Percentiles rank a stretch among this genome's conserved stretches.
phyloP scores from a whole-genome alignment of 768 basidiomycete genomes.

The Lentinula sp. region DNA sequence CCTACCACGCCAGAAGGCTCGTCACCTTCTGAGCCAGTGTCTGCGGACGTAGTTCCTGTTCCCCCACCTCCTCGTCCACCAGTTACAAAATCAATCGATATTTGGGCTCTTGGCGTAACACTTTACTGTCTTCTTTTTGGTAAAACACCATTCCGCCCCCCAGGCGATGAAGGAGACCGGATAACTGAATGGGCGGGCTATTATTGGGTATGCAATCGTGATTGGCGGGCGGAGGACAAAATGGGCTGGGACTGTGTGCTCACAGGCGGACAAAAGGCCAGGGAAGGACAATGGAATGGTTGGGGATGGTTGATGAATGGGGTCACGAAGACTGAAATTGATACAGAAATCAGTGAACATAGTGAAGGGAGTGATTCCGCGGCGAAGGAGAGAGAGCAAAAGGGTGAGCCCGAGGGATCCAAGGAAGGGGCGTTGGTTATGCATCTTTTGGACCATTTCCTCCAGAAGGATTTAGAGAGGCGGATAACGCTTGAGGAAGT shows the following conservation, averaged over 20 bases:
- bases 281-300: slow-evolving; percentile 12
- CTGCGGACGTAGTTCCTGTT: neutral
- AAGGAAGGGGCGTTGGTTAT: slow-evolving; percentile 51
- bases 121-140: slow-evolving; percentile 93
- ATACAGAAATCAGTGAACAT: neutral
- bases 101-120: slow-evolving; percentile 97
- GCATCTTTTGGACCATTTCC: slow-evolving; percentile 63
- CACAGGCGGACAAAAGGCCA: slow-evolving; percentile 57
- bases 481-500: slow-evolving; percentile 77
- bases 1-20: neutral
- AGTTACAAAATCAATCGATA: slow-evolving; percentile 91
- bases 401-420: neutral
- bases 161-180: slow-evolving; percentile 15
- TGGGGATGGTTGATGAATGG: slow-evolving; percentile 27
- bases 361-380: neutral
- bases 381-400: neutral
- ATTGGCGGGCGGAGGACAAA: slow-evolving; percentile 58
- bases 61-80: slow-evolving; percentile 34
- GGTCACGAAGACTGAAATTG: neutral
- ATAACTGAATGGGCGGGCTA: slow-evolving; percentile 65
- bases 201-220: slow-evolving; percentile 67
- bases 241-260: slow-evolving; percentile 70
- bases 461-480: slow-evolving; percentile 73
- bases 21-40: slow-evolving; percentile 15
- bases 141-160: slow-evolving; percentile 65